A percentile compares a stretch with the other conserved stretches of the same genome.
Conservation (phyloP, 768 basidiomycete genomes). For the Pulveroboletus frians region DNA sequence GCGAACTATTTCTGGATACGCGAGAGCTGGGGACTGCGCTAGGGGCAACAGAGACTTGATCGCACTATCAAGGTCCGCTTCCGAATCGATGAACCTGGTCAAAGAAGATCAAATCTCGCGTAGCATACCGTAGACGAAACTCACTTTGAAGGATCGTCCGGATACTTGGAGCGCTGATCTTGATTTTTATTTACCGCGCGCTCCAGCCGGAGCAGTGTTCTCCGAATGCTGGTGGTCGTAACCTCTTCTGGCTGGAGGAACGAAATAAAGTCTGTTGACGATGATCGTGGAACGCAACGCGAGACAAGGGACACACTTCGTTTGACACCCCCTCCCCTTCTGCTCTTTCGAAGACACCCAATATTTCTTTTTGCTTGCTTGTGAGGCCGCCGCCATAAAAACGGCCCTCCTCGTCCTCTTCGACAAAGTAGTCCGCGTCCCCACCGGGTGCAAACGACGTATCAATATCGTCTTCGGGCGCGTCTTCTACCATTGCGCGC, state of each 20-base stretch:
- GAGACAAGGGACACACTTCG: constrained; percentile 47
- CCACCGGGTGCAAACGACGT: constrained; percentile 72
- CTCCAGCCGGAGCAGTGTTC: constrained; percentile 76
- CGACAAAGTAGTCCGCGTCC: constrained; percentile 85
- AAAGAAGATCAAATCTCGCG: constrained; percentile 2
- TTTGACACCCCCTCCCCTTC: constrained; percentile 58
- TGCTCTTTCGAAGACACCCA: constrained; percentile 87
- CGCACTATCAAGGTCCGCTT: constrained; percentile 86
- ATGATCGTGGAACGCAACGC: neutral
- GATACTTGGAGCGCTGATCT: constrained; percentile 93
- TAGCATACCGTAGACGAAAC: constrained; percentile 6
- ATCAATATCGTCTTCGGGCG: constrained; percentile 29
- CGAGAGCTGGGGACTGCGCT: constrained; percentile 73
- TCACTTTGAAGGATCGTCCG: constrained; percentile 87
- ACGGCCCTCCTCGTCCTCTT: constrained; percentile 88
- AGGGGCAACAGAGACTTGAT: constrained; percentile 86
- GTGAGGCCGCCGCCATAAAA: constrained; percentile 95
- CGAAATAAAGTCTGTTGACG: neutral
- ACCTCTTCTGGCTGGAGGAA: constrained; percentile 55
- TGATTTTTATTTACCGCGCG: constrained; percentile 91
- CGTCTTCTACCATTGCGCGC: constrained; percentile 57
- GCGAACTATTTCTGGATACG: constrained; percentile 86
- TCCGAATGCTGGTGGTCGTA: constrained; percentile 64
- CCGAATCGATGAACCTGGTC: constrained; percentile 94
- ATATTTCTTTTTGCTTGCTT: constrained; percentile 87